Evolutionary conservation across 169 alveolate species (phyloP).

Genomic region (Plasmodium gonderi): DNA sequence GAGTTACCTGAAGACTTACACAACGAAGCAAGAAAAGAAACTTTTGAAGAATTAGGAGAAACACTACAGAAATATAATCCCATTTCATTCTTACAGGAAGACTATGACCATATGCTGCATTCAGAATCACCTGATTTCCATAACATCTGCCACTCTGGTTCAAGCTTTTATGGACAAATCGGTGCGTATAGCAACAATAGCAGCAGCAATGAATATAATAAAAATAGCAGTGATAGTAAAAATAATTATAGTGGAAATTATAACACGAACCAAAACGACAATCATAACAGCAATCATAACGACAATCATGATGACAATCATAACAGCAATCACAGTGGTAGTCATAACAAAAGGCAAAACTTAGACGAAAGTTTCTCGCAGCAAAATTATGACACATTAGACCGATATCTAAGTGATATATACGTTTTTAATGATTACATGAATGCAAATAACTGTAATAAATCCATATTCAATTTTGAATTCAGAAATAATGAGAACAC

Average conservation of each 20-base stretch:
- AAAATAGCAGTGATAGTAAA: neutral
- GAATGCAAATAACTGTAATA: constrained; percentile 11
- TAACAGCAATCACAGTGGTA: neutral
- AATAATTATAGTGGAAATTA: neutral
- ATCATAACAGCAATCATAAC: neutral
- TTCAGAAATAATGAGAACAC: neutral
- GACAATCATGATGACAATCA: neutral
- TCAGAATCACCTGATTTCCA: neutral
- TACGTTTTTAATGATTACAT: constrained; percentile 24
- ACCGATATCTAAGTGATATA: constrained; percentile 18
- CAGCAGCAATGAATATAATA: neutral
- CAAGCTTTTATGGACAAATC: constrained; percentile 7
- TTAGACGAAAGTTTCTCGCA: neutral
- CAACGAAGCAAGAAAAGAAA: neutral
- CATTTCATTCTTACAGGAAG: constrained; percentile 11
- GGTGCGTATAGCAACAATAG: neutral
- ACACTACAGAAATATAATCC: neutral
- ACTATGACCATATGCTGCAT: neutral
- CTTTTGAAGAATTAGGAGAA: no score
- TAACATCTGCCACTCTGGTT: neutral
- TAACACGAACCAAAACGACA: no score
- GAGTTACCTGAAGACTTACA: neutral
- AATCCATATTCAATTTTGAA: constrained; percentile 6
- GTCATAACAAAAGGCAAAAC: neutral
- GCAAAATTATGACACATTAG: neutral